phyloP scores from a whole-genome alignment of 345 rosid genomes.

The Eutrema japonicum region DNA sequence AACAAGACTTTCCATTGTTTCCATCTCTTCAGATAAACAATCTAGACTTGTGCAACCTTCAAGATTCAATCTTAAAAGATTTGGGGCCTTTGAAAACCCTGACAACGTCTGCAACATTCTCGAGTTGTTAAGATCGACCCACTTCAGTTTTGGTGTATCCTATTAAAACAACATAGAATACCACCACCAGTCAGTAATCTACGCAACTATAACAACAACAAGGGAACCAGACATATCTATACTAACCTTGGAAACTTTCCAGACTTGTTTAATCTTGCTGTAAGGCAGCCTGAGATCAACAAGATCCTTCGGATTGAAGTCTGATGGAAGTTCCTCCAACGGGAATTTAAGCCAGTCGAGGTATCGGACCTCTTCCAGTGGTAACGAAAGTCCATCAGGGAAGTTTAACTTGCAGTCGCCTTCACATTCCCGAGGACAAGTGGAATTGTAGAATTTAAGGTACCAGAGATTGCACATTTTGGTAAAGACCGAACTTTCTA shows the following conservation, averaged over 20 bases:
- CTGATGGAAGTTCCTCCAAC: neutral
- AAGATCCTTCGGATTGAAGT: neutral
- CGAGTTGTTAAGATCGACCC: slow-evolving; percentile 32
- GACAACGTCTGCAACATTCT: slow-evolving; percentile 28
- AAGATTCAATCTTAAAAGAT: slow-evolving; percentile 19
- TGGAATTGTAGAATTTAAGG: slow-evolving; percentile 29
- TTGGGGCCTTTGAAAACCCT: slow-evolving; percentile 27
- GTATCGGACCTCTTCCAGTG: neutral
- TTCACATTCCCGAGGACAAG: slow-evolving; percentile 24
- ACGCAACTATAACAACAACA: neutral
- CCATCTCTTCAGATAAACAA: neutral
- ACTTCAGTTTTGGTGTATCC: slow-evolving; percentile 37
- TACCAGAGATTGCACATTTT: slow-evolving; percentile 41
- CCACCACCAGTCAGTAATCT: neutral
- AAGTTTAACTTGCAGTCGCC: neutral
- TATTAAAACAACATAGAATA: slow-evolving; percentile 16
- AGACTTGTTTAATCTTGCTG: slow-evolving; percentile 29
- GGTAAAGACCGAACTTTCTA: slow-evolving; percentile 10
- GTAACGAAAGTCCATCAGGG: neutral
- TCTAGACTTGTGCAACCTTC: slow-evolving; percentile 20
- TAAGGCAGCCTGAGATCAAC: neutral
- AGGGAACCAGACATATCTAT: neutral
- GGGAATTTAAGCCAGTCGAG: neutral
- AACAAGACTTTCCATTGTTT: slow-evolving; percentile 10
- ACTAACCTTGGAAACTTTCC: slow-evolving; percentile 33